Base-by-base conservation (phyloP, 31 red algal genomes). In the Asparagopsis taxiformis region DNA sequence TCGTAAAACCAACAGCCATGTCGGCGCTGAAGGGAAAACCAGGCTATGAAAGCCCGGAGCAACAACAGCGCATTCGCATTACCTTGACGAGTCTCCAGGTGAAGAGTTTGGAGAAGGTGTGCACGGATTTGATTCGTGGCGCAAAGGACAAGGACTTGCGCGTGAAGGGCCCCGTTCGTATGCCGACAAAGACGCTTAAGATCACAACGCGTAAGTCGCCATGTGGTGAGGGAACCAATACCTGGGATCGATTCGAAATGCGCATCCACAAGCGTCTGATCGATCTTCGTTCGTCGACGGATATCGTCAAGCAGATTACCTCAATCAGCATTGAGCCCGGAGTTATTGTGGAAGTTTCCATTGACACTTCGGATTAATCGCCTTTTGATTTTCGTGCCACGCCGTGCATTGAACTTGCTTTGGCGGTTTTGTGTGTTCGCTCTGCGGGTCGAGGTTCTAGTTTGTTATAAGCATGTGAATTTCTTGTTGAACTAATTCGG, bases 201-300 rank as follows among this genome's bases (percentile, higher is more conserved):
- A 88, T 97, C 56, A 97, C 88, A 19, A 92, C 88, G 17, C 84
- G 94, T 35, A 97, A 97, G 64, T 97, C 94, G 49, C 94, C 94
- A 34, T 97, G 94, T 39, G 94, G 94, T 9, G 88, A 97, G 58
- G 94, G 94, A 16, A 97, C 94, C 5, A 97, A 97, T 78, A 97
- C 94, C 0, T 97, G 88, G 88, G 94, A 97, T 70, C 94, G 94
- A 16, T 97, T 93, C 38, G 94, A 97, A 75, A 92, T 97, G 79
- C 68, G 94, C 28, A 97, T 97, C 66, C 90, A 97, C 74, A 97
- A 97, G 70, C 74, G 94, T 19, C 32, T 97, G 30, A 93, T 97
- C 46, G 89, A 97, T 59, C 71, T 97, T 30, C 61, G 82, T 34
- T 77, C 87, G n/a, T 81, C 86, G 23, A 81, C 80, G 20, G 87